These are phyloP conservation scores for Chenopodium formosanum DNA, from an alignment of 148 eudicot species.

Conservation along the genomic window DNA sequence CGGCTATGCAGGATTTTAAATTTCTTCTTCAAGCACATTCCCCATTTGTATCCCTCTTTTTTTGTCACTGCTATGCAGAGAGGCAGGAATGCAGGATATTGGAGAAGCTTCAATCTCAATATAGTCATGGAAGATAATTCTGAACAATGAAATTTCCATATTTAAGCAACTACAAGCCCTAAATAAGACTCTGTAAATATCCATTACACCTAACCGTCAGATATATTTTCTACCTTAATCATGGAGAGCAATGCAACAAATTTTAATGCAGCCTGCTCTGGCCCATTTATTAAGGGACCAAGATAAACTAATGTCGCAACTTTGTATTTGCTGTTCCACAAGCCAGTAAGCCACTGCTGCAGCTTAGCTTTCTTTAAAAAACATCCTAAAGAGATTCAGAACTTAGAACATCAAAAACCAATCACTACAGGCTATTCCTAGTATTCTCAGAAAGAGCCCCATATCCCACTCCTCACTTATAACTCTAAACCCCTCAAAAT, in stretches of 20 bases:
- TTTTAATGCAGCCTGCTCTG: neutral
- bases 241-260: too few species aligned
- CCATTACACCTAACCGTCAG: neutral
- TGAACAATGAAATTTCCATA: neutral
- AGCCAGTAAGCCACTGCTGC: neutral
- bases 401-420: neutral
- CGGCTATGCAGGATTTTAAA: neutral
- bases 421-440: neutral
- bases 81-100: neutral
- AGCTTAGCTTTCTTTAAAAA: neutral
- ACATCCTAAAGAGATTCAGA: neutral
- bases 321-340: neutral
- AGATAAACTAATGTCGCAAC: neutral
- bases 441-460: neutral
- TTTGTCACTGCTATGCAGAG: neutral
- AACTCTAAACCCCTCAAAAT: neutral
- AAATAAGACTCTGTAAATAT: too few species aligned
- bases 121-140: neutral
- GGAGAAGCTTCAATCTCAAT: neutral
- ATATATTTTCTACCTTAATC: too few species aligned
- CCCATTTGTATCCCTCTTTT: neutral
- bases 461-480: neutral
- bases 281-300: neutral
- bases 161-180: neutral
- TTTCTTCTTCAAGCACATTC: neutral